Evolutionary conservation across 1,284 basidiomycete species (phyloP).

Genomic region (Papiliotrema fonsecae): DNA sequence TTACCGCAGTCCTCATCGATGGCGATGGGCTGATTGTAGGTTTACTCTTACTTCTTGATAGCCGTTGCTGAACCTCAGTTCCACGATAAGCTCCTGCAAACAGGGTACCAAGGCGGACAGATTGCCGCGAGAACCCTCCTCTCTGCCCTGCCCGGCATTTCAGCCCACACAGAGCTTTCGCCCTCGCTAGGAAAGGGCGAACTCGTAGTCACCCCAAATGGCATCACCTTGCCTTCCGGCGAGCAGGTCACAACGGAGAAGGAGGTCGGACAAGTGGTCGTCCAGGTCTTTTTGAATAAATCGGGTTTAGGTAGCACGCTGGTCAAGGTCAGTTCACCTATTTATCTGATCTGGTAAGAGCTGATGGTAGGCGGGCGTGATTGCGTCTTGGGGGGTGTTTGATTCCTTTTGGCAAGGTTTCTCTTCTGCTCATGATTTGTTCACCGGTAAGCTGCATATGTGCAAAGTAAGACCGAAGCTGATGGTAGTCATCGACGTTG

Average conservation of each 20-base stretch:
- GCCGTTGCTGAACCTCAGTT: slow-evolving; percentile 19
- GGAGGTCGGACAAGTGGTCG: slow-evolving; percentile 20
- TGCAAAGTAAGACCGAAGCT: background rate
- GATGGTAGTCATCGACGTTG: slow-evolving; percentile 61
- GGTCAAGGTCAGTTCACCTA: slow-evolving; percentile 28
- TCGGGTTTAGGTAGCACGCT: slow-evolving; percentile 32
- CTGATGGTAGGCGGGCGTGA: slow-evolving; percentile 23
- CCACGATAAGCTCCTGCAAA: slow-evolving; percentile 23
- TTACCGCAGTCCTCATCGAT: slow-evolving; percentile 38
- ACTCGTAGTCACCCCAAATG: slow-evolving; percentile 9
- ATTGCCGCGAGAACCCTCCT: slow-evolving; percentile 32
- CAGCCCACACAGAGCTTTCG: slow-evolving; percentile 3
- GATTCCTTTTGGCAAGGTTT: slow-evolving; percentile 43
- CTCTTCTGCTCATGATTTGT: slow-evolving; percentile 33
- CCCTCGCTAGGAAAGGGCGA: background rate
- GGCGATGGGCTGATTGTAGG: slow-evolving; percentile 41
- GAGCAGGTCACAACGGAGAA: background rate
- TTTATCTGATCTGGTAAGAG: background rate
- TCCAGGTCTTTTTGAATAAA: slow-evolving; percentile 44
- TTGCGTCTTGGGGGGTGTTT: slow-evolving; percentile 27
- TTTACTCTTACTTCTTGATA: slow-evolving; percentile 1
- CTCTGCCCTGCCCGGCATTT: slow-evolving; percentile 20
- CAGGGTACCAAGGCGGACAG: slow-evolving; percentile 36
- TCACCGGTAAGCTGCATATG: slow-evolving; percentile 24
- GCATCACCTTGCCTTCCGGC: background rate